Evolutionary conservation across 2,329 filamentous ascomycete genomes (phyloP), one percentile per base, ranked within the genome.

Genomic region (Bimuria novae-zelandiae): DNA sequence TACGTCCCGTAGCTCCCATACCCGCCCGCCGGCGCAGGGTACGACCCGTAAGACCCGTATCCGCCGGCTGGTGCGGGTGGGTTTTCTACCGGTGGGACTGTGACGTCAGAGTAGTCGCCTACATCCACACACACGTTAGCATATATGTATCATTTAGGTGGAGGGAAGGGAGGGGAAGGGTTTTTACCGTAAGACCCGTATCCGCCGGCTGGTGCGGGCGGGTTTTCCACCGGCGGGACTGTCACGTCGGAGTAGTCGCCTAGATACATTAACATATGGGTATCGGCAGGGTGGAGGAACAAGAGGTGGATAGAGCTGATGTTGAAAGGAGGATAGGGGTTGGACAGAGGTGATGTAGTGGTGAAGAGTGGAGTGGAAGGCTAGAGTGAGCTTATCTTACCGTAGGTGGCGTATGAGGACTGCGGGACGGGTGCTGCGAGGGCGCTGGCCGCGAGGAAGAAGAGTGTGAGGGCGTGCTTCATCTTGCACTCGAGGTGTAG

Each of bases 341-440:
- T 10, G 7, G n/a, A n/a, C 16, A 10, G 22, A 12, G 14, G n/a
- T 5, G 6, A 27, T 27, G 25, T 27, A 27, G 10, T 10, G 25
- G 25, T 5, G 10, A 11, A 7, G 14, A n/a, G 19, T 8, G 29
- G 29, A 17, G 39, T 6, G 8, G 42, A 17, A 17, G 4, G 30
- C 30, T 7, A 4, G 35, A 7, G 35, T 22, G 16, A 30, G 43
- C 21, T n/a, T 7, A 19, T 25, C 56, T 16, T 57, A 57, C 60
- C 63, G 33, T 65, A 65, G 6, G 10, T 29, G 11, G 22, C 30
- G 44, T 65, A 65, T 23, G 30, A 49, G 7, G 49, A 44, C 35
- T 64, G 63, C 1, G 57, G 33, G 14, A 56, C 40, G 0, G 65
- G 65, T 4, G 56, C 65, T 3, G 64, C 63, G 25, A 62, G 41